Base-by-base conservation (phyloP, 305 asterid genomes). In the Andrographis paniculata region DNA sequence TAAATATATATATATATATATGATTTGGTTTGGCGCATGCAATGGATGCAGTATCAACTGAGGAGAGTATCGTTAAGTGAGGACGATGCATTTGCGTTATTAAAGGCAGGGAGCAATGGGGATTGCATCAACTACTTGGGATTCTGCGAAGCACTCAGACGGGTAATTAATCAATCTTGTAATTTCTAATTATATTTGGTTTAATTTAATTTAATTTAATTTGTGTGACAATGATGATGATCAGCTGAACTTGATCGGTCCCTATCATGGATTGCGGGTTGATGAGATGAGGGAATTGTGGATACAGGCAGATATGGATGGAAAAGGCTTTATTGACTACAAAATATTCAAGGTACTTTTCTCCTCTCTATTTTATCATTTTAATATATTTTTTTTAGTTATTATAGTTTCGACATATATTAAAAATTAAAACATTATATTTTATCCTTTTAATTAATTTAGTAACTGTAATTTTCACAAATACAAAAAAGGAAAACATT, bases 251-350 rank as follows among this genome's bases (percentile, higher is more conserved):
- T 68, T 91, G 75, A 80, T 80, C 22, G 96, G 99, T 58, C 87
- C 82, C 59, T 62, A 84, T 53, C 67, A 77, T 53, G 99, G 99
- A 58, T 62, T 91, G 67, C 79, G 93, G 27, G 75, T 50, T 30
- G 83, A 86, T 30, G 96, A 91, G 80, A 68, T 82, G 20, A 73
- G 63, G 24, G 96, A 83, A 55, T 66, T 91, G 67, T 86, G 96
- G 99, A 76, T 65, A 61, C 94, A 80, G 67, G 82, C 94, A 14
- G 99, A 86, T 52, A 71, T 73, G 5, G 88, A 91, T 60, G 94
- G 85, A 65, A 80, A 80, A 55, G 94, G 89, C 16, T 80, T 78
- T 52, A 69, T 86, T 14, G 89, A 83, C 78, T 78, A 71, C 35
- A 68, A 78, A 54, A 95, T 86, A 70, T 91, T 86, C 41, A 72